Evolutionary conservation across 2,329 filamentous ascomycete species (phyloP).

Genomic region (Monosporascus sp.): DNA sequence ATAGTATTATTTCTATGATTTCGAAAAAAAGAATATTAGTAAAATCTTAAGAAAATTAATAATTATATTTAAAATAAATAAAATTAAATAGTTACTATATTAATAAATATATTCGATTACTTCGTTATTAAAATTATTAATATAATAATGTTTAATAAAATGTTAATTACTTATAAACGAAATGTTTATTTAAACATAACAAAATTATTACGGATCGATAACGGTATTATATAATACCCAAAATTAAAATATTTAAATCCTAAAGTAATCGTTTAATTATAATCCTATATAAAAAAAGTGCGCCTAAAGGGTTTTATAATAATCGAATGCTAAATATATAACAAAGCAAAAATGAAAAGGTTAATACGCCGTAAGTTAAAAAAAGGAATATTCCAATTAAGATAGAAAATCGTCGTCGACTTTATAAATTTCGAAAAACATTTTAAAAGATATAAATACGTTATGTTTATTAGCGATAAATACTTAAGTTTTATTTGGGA

Average conservation of each 20-base stretch:
- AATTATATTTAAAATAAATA: neutral
- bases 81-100: neutral
- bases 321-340: neutral
- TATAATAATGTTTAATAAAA: neutral
- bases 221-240: neutral
- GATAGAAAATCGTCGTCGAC: neutral
- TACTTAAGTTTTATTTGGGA: too few species aligned
- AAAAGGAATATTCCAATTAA: neutral
- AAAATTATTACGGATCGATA: neutral
- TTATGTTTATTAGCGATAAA: too few species aligned
- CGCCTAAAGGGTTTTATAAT: too few species aligned
- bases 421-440: neutral
- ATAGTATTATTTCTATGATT: neutral
- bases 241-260: neutral
- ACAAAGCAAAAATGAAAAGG: neutral
- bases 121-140: neutral
- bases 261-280: neutral
- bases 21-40: neutral
- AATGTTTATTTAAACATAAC: neutral
- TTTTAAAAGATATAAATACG: neutral
- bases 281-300: neutral
- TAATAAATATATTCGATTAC: neutral
- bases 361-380: neutral
- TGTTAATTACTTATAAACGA: neutral
- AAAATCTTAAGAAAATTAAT: neutral